Evolutionary conservation across 2,329 filamentous ascomycete species (phyloP).

Genomic region (Blastomyces parvus): DNA sequence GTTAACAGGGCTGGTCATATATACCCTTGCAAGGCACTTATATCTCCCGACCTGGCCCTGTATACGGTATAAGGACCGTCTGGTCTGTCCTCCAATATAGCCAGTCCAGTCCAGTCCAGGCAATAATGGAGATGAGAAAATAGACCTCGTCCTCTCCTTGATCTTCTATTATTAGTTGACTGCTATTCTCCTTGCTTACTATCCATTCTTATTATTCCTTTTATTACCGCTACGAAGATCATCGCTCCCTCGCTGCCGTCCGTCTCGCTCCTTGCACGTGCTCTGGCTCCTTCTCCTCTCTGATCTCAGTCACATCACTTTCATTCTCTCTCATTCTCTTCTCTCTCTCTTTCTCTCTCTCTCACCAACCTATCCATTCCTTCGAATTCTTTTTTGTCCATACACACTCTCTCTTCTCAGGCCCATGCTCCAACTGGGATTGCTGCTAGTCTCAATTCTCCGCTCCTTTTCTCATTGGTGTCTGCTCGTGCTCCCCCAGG

Average conservation of each 20-base stretch:
- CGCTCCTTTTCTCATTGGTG: not conserved
- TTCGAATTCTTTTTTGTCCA: not conserved
- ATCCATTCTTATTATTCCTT: not conserved
- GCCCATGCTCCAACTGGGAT: not conserved
- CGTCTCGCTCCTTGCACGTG: not conserved
- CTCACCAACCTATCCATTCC: not conserved
- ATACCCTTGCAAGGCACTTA: no score
- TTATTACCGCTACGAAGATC: not conserved
- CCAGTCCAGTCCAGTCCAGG: no score
- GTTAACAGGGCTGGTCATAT: no score
- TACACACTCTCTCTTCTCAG: not conserved
- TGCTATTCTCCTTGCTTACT: not conserved
- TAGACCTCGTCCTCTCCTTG: no score
- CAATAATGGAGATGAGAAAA: no score
- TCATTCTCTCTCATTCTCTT: no score
- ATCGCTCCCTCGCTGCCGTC: not conserved
- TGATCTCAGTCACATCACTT: no score
- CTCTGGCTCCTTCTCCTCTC: not conserved
- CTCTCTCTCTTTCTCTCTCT: not conserved
- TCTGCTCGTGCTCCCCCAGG: not conserved
- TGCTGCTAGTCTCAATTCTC: not conserved
- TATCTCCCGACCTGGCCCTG: no score
- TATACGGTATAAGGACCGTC: no score
- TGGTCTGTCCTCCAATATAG: no score
- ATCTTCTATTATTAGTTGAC: not conserved